These are phyloP conservation scores for Gnomoniopsis sp. DNA, from an alignment of 2,329 filamentous ascomycete genomes.

Conservation along the genomic window DNA sequence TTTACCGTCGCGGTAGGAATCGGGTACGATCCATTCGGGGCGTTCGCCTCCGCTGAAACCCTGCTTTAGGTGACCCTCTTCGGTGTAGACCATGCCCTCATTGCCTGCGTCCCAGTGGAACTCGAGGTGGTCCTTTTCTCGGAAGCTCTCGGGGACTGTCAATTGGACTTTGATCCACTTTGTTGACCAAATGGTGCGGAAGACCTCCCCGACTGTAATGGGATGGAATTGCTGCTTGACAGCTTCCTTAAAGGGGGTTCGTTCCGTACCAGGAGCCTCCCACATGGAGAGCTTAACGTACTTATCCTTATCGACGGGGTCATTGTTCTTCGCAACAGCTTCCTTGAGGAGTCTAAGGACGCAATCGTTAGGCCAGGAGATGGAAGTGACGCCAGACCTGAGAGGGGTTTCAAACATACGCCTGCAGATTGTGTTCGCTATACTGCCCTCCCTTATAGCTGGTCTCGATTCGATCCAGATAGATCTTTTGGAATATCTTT, in stretches of 20 bases:
- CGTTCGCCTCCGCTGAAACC: constrained; percentile 89
- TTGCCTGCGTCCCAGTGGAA: constrained; percentile 95
- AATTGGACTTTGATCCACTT: constrained; percentile 93
- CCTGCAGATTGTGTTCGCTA: constrained; percentile 63
- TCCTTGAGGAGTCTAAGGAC: constrained; percentile 66
- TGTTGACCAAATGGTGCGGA: constrained; percentile 94
- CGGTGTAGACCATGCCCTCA: constrained; percentile 91
- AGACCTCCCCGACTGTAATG: constrained; percentile 71
- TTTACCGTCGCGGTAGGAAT: constrained; percentile 77
- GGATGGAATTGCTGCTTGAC: constrained; percentile 69
- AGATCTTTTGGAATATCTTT: constrained; percentile 80
- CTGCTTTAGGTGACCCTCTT: constrained; percentile 85
- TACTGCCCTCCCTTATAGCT: constrained; percentile 82
- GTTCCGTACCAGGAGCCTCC: constrained; percentile 72
- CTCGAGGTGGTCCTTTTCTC: constrained; percentile 78
- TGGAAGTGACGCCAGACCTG: constrained; percentile 14
- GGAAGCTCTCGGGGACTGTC: constrained; percentile 70
- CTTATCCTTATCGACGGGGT: constrained; percentile 36
- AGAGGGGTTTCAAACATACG: constrained; percentile 22
- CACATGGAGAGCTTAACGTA: constrained; percentile 84
- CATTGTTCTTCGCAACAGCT: constrained; percentile 57
- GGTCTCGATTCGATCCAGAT: constrained; percentile 75
- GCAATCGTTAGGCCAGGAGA: background rate
- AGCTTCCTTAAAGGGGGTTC: constrained; percentile 85
- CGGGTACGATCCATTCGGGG: constrained; percentile 85